Evolutionary conservation across 2,329 filamentous ascomycete species (phyloP), one percentile per base, ranked within the genome.

Genomic region (Cytospora leucostoma): DNA sequence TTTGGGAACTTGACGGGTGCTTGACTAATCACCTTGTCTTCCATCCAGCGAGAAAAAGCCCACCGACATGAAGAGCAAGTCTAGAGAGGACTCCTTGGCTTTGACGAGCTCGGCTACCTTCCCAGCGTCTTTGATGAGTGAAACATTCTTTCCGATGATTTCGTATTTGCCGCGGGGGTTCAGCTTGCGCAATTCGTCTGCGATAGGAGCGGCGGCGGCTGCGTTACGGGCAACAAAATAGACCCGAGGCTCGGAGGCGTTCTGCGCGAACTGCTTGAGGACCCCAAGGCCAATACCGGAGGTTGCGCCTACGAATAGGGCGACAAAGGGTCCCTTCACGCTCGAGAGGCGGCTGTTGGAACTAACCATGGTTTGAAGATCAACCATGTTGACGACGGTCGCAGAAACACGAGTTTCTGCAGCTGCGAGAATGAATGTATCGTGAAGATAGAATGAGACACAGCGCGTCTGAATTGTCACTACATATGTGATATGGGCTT

Each of bases 11-110:
- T 32, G 35, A 13, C 8, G 21, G n/a, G 27, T 3, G 1, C 7
- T 10, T 6, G 33, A 47, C 3, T 34, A n/a, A 11, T 21, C 35
- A 56, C 54, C 54, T 75, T 70, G 63, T 7, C 72, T 68, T 34
- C 71, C 71, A 38, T 65, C 66, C 52, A 75, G 71, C 10, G 71
- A 70, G 56, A 77, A 65, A 63, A 73, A 73, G 19, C 74, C 76
- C 12, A 73, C 70, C 13, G 72, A 76, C 71, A 77, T 69, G 65
- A 75, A 73, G 32, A 80, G 69, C 5, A 79, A 50, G 63, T 79
- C 77, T 3, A 80, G 67, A 32, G 69, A 68, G 3, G 67, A 63
- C 51, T 75, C 71, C 57, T 65, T 70, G 2, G 60, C 35, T 21
- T 62, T 64, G 34, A 79, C 71, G 19, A 70, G 55, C 1, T 67